Conservation (phyloP, 139 green algal genomes). For the Haematococcus lacustris region DNA sequence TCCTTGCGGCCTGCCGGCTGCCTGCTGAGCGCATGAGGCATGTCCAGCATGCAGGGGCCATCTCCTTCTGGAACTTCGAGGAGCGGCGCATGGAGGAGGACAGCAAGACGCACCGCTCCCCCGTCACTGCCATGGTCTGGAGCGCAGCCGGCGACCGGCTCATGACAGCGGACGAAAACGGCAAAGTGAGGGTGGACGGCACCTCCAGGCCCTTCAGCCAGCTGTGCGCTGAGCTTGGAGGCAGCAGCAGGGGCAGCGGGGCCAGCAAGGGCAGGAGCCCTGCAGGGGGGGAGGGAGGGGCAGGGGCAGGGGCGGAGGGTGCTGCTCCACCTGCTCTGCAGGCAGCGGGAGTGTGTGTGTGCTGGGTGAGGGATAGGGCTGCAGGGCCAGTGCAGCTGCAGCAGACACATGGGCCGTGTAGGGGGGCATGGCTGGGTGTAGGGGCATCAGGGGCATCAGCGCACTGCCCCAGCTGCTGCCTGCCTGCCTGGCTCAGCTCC, state of each 20-base stretch:
- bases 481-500: no score
- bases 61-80: conserved; percentile 55
- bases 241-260: not conserved
- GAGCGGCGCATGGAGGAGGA: conserved; percentile 42
- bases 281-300: not conserved
- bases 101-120: conserved; percentile 40
- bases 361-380: no score
- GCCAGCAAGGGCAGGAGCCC: not conserved
- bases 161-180: conserved; percentile 34
- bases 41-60: conserved; percentile 17
- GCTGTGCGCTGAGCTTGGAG: not conserved
- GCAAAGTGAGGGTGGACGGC: conserved; percentile 19
- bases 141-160: conserved; percentile 25
- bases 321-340: no score
- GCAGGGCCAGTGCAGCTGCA: no score
- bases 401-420: no score
- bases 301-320: no score
- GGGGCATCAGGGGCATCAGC: no score
- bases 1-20: not conserved
- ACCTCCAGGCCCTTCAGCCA: not conserved
- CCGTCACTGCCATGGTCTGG: conserved; percentile 35
- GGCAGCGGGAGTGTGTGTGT: no score
- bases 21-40: not conserved
- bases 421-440: no score
- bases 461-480: no score